Evolutionary conservation across 2,329 filamentous ascomycete species (phyloP).

Genomic region (Calonectria henricotiae): DNA sequence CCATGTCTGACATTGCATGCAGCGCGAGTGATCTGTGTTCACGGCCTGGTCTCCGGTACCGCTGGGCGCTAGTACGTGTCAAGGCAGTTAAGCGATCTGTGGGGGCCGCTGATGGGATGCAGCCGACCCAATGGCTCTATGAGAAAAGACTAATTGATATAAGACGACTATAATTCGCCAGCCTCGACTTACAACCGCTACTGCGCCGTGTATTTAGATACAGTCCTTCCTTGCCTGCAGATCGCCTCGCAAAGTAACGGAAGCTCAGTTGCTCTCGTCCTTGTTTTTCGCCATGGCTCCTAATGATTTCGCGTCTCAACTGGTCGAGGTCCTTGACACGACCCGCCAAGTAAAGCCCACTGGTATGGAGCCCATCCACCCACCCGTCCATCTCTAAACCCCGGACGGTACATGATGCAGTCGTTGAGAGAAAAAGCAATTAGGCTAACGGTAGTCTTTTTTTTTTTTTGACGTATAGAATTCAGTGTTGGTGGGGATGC

Average conservation of each 20-base stretch:
- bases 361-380: neutral
- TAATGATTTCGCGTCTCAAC: slow-evolving; percentile 13
- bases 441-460: neutral
- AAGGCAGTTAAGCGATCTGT: slow-evolving; percentile 23
- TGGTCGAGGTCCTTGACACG: slow-evolving; percentile 19
- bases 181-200: slow-evolving; percentile 18
- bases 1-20: slow-evolving; percentile 19
- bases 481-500: slow-evolving; percentile 6
- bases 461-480: neutral
- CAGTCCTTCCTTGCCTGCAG: slow-evolving; percentile 15
- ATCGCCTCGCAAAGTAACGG: slow-evolving; percentile 15
- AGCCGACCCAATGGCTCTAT: slow-evolving; percentile 7
- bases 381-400: too few relatives aligned
- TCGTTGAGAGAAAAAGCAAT: neutral
- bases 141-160: slow-evolving; percentile 25
- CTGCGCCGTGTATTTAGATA: slow-evolving; percentile 21
- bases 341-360: slow-evolving; percentile 20
- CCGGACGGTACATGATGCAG: too few relatives aligned
- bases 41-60: slow-evolving; percentile 15
- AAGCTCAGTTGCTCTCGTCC: slow-evolving; percentile 16
- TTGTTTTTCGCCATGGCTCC: slow-evolving; percentile 5
- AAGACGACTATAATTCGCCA: slow-evolving; percentile 23
- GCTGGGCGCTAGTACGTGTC: slow-evolving; percentile 13
- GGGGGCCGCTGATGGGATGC: slow-evolving; percentile 10
- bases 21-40: neutral